Percentiles rank a stretch among this genome's conserved stretches.
phyloP scores from a whole-genome alignment of 306 rosid species.

The Gastrolobium bilobum region DNA sequence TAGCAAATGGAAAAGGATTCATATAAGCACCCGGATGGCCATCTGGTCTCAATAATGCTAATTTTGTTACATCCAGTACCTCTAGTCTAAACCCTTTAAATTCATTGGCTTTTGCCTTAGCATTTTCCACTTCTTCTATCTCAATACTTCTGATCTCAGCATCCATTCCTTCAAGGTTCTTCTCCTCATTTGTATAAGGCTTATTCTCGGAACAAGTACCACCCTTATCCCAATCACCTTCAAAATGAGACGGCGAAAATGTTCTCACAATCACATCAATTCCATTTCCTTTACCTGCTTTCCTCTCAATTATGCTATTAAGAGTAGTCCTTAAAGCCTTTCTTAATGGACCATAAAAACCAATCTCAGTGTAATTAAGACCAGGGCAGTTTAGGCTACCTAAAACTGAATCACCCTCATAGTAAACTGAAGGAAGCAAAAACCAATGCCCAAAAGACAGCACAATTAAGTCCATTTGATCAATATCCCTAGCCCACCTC shows the following conservation, averaged over 20 bases:
- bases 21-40: constrained; percentile 86
- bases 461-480: constrained; percentile 58
- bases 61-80: constrained; percentile 60
- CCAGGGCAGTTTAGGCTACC: constrained; percentile 69
- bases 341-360: constrained; percentile 64
- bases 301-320: constrained; percentile 42
- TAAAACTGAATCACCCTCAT: constrained; percentile 56
- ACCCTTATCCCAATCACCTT: constrained; percentile 84
- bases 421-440: constrained; percentile 71
- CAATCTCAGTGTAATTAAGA: constrained; percentile 66
- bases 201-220: constrained; percentile 73
- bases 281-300: constrained; percentile 37
- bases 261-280: constrained; percentile 66
- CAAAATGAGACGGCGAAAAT: constrained; percentile 81
- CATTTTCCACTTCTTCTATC: constrained; percentile 73
- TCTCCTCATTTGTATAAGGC: constrained; percentile 65
- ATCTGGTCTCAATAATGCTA: constrained; percentile 58
- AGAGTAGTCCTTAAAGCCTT: constrained; percentile 41
- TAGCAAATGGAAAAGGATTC: constrained; percentile 69
- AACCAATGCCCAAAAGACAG: constrained; percentile 83
- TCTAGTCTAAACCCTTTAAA: constrained; percentile 40
- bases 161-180: constrained; percentile 71
- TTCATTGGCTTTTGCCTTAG: constrained; percentile 50
- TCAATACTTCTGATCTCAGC: constrained; percentile 69
- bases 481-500: constrained; percentile 70